Evolutionary conservation across 371 early-diverging fungal genomes (phyloP), one percentile per base, ranked within the genome.

Genomic region (Rhizopus stolonifer): DNA sequence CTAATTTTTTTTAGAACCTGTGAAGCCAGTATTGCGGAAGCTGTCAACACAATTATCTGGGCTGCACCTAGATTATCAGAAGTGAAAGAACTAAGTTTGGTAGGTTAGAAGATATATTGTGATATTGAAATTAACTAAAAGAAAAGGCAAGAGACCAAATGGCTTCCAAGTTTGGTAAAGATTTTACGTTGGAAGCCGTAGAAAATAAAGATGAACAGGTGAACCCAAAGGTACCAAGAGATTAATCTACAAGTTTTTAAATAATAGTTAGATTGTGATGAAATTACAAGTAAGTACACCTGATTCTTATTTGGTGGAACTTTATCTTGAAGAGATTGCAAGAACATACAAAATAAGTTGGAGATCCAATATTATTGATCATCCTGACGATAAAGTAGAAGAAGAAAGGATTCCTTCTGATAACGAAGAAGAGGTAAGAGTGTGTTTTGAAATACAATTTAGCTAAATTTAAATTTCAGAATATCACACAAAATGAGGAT

Each of bases 311-410:
- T 79, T 95, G 3, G 93, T 95, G 24, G 83, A 88, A 42, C 80
- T 89, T 49, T 95, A 95, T 58, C 69, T 95, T 47, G 88, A 85
- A 55, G 90, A 93, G 64, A 94, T 95, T 65, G 94, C 96, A 17
- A 81, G 77, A 46, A 75, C 87, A 0, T 94, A 88, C 61, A 82
- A 87, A 52, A 85, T 94, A 6, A 52, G 67, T 10, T 95, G 91
- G 90, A 80, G 75, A 5, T 77, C 85, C 0, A 65, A 75, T 36
- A 69, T 70, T 18, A 69, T 80, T 13, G 60, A 51, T 18, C 68
- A 63, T 7, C 69, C n/a, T n/a, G n/a, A 74, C 11, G 59, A 52
- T 1, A 49, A 46, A 4, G 54, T 38, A 11, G 46, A 60, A 13
- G 63, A 67, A 24, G 46, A 51, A 21, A 33, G 45, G 1, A 36